Percentiles rank a stretch among this genome's conserved stretches.
Conservation (phyloP, 495 filamentous ascomycete genomes). For the Tuber brumale region DNA sequence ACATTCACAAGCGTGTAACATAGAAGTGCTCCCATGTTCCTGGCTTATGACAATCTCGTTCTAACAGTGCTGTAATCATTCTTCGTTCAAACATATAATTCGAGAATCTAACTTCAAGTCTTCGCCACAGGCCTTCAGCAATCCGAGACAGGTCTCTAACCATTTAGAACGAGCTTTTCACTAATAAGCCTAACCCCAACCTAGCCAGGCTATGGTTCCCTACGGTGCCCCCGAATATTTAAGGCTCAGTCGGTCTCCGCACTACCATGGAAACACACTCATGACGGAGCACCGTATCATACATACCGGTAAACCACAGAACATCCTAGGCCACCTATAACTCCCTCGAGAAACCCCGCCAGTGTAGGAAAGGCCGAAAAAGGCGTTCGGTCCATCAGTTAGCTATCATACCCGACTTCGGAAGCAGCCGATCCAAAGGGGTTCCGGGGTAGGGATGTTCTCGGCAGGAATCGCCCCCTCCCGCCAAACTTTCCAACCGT, state of each 20-base stretch:
- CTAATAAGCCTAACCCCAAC: background rate
- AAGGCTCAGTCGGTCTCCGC: background rate
- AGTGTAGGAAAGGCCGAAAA: background rate
- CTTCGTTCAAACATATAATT: background rate
- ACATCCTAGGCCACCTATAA: background rate
- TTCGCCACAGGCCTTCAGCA: background rate
- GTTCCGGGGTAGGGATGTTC: background rate
- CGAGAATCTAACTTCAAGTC: background rate
- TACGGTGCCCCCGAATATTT: background rate
- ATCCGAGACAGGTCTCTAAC: background rate
- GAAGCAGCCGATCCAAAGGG: background rate
- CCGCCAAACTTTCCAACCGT: background rate
- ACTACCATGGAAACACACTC: background rate
- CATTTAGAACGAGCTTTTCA: background rate
- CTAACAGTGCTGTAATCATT: background rate
- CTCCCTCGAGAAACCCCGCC: background rate
- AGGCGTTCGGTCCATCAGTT: background rate
- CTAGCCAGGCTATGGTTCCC: background rate
- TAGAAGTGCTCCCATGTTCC: no score
- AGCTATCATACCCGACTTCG: background rate
- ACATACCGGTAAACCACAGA: background rate
- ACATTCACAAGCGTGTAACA: no score
- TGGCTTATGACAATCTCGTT: background rate
- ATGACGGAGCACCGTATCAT: no score
- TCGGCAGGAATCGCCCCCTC: background rate